Base-by-base conservation (phyloP, 169 alveolate species). In the Plasmodium gonderi region DNA sequence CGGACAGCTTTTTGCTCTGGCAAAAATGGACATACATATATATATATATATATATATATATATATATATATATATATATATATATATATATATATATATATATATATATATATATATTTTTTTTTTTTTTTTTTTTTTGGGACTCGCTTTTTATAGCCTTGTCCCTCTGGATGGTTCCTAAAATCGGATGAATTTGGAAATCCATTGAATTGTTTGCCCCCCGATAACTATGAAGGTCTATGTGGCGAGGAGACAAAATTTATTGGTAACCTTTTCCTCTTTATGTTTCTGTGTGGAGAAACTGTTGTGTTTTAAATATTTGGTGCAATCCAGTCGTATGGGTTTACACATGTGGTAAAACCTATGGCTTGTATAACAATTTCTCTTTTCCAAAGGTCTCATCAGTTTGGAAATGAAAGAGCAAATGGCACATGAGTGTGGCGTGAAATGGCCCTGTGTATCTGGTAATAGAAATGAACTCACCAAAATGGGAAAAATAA, bases 161-260 rank as follows among this genome's bases (percentile, higher is more conserved):
- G 92, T 69, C 92, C 92, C 3, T 4, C 51, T 42, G 40, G 77
- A 69, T 83, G 92, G 92, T 31, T 83, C 31, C 29, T 83, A 29
- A 83, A 83, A 51, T 83, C 92, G 64, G 76, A 83, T n/a, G 81
- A 47, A 49, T 83, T 31, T 11, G 92, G 92, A 72, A 69, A 20
- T n/a, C 78, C 92, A 11, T 12, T 45, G 5, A 72, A 49, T 26
- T 83, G 92, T n/a, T 45, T 83, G 0, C 83, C 92, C 78, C 92
- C 92, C 1, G 92, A 83, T 72, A n/a, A 83, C 42, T 83, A 83
- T 44, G 23, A 1, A n/a, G 92, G 92, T 2, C 42, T 44, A 29
- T 83, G 92, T 83, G 92, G 54, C 14, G 92, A 83, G 44, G 75
- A 83, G 14, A 69, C 92, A 11, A 44, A 83, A 45, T 60, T 83